Base-by-base conservation (phyloP, 2,329 filamentous ascomycete genomes). In the Apiospora rasikravindrae region DNA sequence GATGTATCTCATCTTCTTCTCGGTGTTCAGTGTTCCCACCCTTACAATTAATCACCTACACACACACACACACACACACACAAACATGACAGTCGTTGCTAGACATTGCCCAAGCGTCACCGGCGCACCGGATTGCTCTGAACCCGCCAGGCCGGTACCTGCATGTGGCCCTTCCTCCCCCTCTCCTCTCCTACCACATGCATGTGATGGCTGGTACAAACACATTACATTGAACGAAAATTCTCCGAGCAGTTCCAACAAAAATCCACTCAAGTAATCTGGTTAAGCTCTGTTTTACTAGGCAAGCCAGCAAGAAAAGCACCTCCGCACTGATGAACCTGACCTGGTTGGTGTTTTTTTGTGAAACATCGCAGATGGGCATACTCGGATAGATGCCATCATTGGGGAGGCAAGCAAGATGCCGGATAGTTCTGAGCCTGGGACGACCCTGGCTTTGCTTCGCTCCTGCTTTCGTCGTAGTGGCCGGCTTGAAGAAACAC, bases 401-500 rank as follows among this genome's bases (percentile, higher is more conserved):
- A 40, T 40, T 22, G 53, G 33, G 33, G 8, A 37, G 33, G 10
- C 57, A 64, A 64, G 22, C 57, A 64, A 40, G 29, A 40, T 64
- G 19, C 57, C 57, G 10, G 57, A 64, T 40, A n/a, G 57, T 13
- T 40, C 19, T 64, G 16, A 40, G 10, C 57, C 8, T 40, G 19
- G 19, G 33, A n/a, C 37, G 7, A 13, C 29, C 8, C 29, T 61
- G 53, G 53, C 29, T 61, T 42, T 10, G 47, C 40, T 29, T 61
- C 29, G 53, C 29, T 61, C 13, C 40, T 22, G 3, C 4, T 14
- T 33, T 57, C 14, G 16, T 33, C 22, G 16, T 37, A 37, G 19
- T 61, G 53, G 53, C 53, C 53, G 37, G 16, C 26, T 61, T 61
- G 53, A 61, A 61, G 53, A 61, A 61, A 61, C 53, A 61, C 53